These are phyloP conservation scores for Vigna angularis DNA, from an alignment of 306 rosid species.

Conservation along the genomic window DNA sequence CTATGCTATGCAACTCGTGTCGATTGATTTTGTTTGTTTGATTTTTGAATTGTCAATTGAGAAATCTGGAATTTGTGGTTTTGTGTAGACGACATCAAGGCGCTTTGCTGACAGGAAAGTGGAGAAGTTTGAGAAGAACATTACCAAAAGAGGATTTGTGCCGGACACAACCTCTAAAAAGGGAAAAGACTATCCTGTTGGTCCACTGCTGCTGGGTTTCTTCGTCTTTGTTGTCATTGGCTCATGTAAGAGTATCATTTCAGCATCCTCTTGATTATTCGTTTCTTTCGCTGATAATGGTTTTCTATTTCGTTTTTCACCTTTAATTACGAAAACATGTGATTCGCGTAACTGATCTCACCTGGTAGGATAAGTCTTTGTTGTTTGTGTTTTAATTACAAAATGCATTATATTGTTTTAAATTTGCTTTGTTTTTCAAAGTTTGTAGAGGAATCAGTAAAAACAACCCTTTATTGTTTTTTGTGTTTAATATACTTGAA, in stretches of 20 bases:
- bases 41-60: slow-evolving; percentile 20
- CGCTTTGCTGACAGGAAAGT: slow-evolving; percentile 93
- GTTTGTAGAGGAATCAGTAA: neutral
- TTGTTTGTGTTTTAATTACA: neutral
- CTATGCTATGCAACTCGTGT: neutral
- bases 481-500: neutral
- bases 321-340: neutral
- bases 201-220: slow-evolving; percentile 92
- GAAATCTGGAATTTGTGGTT: slow-evolving; percentile 10
- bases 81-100: slow-evolving; percentile 87
- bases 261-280: neutral
- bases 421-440: neutral
- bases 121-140: slow-evolving; percentile 89
- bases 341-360: neutral
- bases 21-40: neutral
- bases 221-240: slow-evolving; percentile 95
- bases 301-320: neutral
- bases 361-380: neutral
- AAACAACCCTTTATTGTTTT: neutral
- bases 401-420: neutral
- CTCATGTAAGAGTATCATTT: slow-evolving; percentile 68
- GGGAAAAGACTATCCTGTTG: slow-evolving; percentile 92
- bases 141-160: slow-evolving; percentile 87
- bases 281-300: neutral
- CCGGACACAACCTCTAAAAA: slow-evolving; percentile 85